These are phyloP conservation scores for Blumeria hordei DNA, from an alignment of 2,329 filamentous ascomycete genomes.

Conservation along the genomic window DNA sequence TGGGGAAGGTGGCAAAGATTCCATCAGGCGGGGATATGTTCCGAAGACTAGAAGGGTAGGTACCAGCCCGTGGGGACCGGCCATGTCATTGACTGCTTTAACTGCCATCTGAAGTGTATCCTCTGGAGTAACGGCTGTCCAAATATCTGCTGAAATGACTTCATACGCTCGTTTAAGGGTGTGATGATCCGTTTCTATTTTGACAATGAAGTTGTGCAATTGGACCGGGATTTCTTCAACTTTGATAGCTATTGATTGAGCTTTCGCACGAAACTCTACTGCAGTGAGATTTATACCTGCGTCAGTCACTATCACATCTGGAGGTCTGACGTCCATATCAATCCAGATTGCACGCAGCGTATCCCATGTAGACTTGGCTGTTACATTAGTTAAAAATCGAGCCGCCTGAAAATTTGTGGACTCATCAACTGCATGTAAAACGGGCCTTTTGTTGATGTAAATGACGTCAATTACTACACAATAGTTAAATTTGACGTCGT, in stretches of 20 bases:
- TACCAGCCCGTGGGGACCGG: neutral
- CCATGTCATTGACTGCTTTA: neutral
- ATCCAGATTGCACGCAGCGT: neutral
- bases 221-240: neutral
- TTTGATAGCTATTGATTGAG: neutral
- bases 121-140: neutral
- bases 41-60: neutral
- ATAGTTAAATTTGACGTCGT: neutral
- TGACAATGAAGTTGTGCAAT: slow-evolving; percentile 1
- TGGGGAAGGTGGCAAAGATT: neutral
- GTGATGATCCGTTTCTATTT: neutral
- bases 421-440: slow-evolving; percentile 1
- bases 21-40: neutral
- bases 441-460: neutral
- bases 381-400: neutral
- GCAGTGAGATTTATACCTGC: slow-evolving; percentile 2
- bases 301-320: neutral
- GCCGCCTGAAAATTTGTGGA: neutral
- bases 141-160: neutral
- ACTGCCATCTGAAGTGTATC: neutral
- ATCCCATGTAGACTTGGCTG: neutral
- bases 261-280: slow-evolving; percentile 1
- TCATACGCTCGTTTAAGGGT: neutral
- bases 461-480: slow-evolving; percentile 1
- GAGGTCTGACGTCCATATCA: neutral